Evolutionary conservation across 2,329 filamentous ascomycete species (phyloP).

Genomic region (Clarireedia homoeocarpa): DNA sequence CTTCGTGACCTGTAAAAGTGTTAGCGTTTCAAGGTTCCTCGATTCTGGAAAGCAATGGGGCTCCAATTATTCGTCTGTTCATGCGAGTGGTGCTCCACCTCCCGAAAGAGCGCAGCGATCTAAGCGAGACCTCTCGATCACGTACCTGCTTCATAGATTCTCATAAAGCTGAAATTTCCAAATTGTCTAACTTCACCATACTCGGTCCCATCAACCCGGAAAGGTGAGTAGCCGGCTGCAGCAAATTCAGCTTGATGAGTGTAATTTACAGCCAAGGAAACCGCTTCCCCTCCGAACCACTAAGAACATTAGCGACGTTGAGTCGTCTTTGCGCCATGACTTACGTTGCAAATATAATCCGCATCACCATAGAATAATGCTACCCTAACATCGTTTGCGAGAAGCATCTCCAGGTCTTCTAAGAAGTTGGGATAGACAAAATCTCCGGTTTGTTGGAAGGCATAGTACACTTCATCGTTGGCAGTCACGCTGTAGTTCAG

Average conservation of each 20-base stretch:
- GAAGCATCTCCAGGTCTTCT: conserved; percentile 36
- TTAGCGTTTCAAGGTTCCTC: not conserved
- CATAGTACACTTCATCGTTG: conserved; percentile 34
- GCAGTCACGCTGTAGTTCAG: conserved; percentile 6
- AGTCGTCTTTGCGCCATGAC: not conserved
- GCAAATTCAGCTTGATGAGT: conserved; percentile 40
- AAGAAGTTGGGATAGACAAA: conserved; percentile 54
- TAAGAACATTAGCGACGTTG: conserved; percentile 17
- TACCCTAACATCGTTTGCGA: conserved; percentile 42
- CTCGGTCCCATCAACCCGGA: conserved; percentile 45
- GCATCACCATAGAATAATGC: conserved; percentile 49
- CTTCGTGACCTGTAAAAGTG: conserved; percentile 15
- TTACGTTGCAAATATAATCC: conserved; percentile 22
- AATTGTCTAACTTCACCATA: conserved; percentile 52
- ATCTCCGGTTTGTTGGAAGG: conserved; percentile 45
- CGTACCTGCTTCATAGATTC: conserved; percentile 22
- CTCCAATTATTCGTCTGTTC: not conserved
- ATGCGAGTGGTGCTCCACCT: too few relatives aligned
- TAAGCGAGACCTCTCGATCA: not conserved
- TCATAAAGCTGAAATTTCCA: conserved; percentile 37
- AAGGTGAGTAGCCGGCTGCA: conserved; percentile 47
- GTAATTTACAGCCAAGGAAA: conserved; percentile 44
- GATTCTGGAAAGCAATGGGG: not conserved
- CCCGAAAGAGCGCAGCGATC: too few relatives aligned
- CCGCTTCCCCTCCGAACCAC: conserved; percentile 46